Percentiles rank a stretch among this genome's conserved stretches.
Conservation (phyloP, 169 alveolate genomes). For the Amoebophrya sp. region DNA sequence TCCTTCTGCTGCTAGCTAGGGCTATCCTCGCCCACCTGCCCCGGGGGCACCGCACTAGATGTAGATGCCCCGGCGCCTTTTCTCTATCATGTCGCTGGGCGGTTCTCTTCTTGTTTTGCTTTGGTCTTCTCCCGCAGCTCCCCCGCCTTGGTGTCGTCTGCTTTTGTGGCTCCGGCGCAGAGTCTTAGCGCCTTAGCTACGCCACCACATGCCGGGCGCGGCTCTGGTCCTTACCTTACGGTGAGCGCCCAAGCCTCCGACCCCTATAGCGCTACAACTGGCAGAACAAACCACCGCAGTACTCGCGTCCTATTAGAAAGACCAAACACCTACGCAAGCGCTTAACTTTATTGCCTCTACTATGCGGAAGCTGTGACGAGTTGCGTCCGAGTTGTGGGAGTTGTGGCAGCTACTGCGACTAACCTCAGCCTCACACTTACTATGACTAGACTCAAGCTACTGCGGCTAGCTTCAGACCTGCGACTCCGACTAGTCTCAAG, state of each 20-base stretch:
- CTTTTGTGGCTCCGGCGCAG: background rate
- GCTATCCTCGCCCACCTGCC: background rate
- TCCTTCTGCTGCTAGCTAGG: too few species aligned
- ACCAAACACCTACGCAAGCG: too few species aligned
- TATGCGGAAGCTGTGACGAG: too few species aligned
- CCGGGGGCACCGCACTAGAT: background rate
- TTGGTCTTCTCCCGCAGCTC: background rate
- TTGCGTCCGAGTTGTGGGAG: too few species aligned
- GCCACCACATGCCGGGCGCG: background rate
- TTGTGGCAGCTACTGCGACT: too few species aligned
- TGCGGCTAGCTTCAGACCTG: too few species aligned
- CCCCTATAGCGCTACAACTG: background rate
- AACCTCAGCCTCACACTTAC: too few species aligned
- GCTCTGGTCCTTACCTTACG: background rate
- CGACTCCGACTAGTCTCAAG: too few species aligned
- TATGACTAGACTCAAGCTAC: too few species aligned
- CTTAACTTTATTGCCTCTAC: too few species aligned
- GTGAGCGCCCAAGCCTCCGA: background rate
- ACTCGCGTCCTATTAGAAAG: background rate
- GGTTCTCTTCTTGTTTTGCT: background rate
- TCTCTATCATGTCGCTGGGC: background rate
- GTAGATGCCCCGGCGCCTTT: background rate
- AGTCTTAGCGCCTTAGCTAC: background rate
- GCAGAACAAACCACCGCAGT: background rate
- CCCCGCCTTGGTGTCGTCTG: background rate